Base-by-base conservation (phyloP, 768 basidiomycete species). In the Russula compacta region DNA sequence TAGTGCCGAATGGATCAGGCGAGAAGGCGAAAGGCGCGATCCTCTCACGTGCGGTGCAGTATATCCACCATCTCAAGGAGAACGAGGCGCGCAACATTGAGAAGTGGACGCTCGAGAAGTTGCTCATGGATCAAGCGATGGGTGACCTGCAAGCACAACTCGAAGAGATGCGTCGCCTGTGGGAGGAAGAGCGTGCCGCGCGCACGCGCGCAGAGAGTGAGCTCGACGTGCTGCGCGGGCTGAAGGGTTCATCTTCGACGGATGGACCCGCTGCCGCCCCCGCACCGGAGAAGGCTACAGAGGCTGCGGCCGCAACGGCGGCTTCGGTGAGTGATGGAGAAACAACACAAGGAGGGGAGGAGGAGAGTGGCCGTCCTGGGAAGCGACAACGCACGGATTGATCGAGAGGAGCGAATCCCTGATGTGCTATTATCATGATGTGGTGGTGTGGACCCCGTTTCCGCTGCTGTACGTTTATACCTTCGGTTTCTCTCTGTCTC, bases 111-210 rank as follows among this genome's bases (percentile, higher is more conserved):
- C 77, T 95, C 42, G 92, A 95, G 76, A 93, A 93, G 74, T 71
- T 93, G 38, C 76, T 95, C 54, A 92, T 90, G 87, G 92, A 94
- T 68, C 92, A 93, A 73, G 89, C 89, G 2, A 89, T 91, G 89
- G 87, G 87, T 6, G 89, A 91, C 67, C 74, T 90, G 59, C 89
- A 92, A 71, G 82, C 84, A 14, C 89, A 92, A 70, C 77, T 92
- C 11, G 90, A 91, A 67, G 90, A 92, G 72, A 78, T 87, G 71
- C 83, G 87, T 69, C 76, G 86, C n/a, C 66, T 85, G 69, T 90
- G 88, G 85, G 89, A 90, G 55, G 86, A 89, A 66, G 90, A 92
- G 70, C 79, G 86, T 19, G 74, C 75, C 56, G 77, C 75, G 3
- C 77, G 86, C 36, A 76, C 81, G 71, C 74, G 85, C 39, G 75